phyloP scores from a whole-genome alignment of 129 eudicot genomes.

The Ambrosia artemisiifolia region DNA sequence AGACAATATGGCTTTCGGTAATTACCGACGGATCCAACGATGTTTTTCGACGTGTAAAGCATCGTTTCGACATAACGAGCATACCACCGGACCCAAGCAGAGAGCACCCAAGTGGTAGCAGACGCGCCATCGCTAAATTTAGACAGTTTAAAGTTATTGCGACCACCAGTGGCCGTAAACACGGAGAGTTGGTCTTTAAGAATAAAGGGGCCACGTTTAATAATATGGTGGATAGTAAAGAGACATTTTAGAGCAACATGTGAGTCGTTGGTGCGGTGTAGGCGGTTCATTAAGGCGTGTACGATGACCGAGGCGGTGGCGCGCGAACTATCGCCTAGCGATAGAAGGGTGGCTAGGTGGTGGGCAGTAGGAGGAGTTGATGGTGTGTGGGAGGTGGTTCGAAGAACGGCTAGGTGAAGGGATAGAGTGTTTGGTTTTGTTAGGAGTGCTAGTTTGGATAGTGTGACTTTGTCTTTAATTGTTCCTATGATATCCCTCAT shows the following conservation, averaged over 20 bases:
- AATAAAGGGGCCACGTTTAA: constrained; percentile 73
- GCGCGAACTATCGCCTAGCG: constrained; percentile 75
- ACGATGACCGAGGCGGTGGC: constrained; percentile 79
- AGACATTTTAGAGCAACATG: constrained; percentile 77
- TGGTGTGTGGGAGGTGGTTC: constrained; percentile 76
- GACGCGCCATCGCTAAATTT: constrained; percentile 59
- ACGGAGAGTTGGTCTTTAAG: constrained; percentile 85
- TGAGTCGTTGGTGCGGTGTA: constrained; percentile 62
- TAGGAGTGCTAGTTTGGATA: constrained; percentile 65
- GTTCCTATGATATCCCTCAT: constrained; percentile 62
- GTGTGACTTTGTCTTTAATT: constrained; percentile 69
- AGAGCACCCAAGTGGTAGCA: constrained; percentile 56
- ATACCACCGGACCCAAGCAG: constrained; percentile 76
- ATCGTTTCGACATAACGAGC: constrained; percentile 62
- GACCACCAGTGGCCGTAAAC: constrained; percentile 55
- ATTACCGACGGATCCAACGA: constrained; percentile 17
- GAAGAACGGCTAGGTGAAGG: constrained; percentile 76
- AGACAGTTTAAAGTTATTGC: constrained; percentile 71
- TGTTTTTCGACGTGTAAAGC: constrained; percentile 46
- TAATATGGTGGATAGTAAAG: constrained; percentile 58
- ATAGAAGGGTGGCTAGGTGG: constrained; percentile 67
- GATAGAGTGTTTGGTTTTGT: constrained; percentile 44
- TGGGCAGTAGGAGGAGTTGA: constrained; percentile 52
- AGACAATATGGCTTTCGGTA: no score
- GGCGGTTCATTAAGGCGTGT: constrained; percentile 64